Conservation (phyloP, 2,329 filamentous ascomycete species). For the Cryphonectria nitschkei region DNA sequence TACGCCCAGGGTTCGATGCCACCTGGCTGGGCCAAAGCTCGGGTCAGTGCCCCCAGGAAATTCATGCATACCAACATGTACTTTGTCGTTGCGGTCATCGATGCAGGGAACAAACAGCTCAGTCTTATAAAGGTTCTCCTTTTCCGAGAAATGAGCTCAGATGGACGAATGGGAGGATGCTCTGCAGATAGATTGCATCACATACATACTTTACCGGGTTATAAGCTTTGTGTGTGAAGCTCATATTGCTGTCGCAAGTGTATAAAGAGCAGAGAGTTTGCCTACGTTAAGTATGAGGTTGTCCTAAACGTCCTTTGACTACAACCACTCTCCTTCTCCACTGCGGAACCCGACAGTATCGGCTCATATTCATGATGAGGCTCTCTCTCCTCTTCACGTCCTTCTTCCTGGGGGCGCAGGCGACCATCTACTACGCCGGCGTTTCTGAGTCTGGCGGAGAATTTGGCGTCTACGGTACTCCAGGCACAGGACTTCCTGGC, state of each 20-base stretch:
- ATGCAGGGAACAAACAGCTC: neutral
- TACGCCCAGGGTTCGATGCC: neutral
- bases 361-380: slow-evolving; percentile 33
- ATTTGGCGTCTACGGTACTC: slow-evolving; percentile 46
- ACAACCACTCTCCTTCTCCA: neutral
- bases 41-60: neutral
- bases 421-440: slow-evolving; percentile 52
- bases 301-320: neutral
- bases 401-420: slow-evolving; percentile 37
- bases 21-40: neutral
- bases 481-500: slow-evolving; percentile 51
- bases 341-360: neutral
- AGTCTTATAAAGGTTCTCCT: neutral
- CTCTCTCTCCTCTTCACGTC: slow-evolving; percentile 28
- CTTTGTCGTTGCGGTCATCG: neutral
- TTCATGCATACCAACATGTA: neutral
- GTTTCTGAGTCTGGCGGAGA: slow-evolving; percentile 52
- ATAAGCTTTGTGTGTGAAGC: neutral
- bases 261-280: neutral
- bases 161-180: neutral
- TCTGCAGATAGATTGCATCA: neutral
- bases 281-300: neutral
- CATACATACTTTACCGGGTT: neutral
- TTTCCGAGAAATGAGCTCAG: neutral
- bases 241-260: neutral